A percentile compares a stretch with the other conserved stretches of the same genome.
These are phyloP conservation scores for Gossypium aridum DNA, from an alignment of 441 rosid species.

Conservation along the genomic window DNA sequence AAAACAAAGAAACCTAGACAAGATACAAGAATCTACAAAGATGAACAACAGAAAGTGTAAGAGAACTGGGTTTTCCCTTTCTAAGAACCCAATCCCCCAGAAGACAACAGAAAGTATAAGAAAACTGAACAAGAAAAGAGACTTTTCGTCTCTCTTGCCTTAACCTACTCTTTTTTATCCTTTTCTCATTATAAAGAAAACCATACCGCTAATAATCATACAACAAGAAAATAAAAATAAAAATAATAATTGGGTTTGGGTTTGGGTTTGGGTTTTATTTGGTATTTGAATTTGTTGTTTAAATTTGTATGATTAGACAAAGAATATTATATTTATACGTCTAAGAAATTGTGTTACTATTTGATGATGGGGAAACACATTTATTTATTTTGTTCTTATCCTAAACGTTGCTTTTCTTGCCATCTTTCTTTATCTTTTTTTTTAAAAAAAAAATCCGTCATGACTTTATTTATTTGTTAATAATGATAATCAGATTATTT, in stretches of 20 bases:
- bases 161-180: not conserved
- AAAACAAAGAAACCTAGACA: constrained; percentile 4
- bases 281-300: not conserved
- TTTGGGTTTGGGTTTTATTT: not conserved
- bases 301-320: not conserved
- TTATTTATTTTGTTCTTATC: not conserved
- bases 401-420: not conserved
- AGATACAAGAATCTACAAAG: not conserved
- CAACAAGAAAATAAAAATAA: no score
- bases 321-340: not conserved
- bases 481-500: no score
- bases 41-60: not conserved
- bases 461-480: no score
- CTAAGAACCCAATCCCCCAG: constrained; percentile 21
- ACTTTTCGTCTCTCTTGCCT: not conserved
- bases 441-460: not conserved
- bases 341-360: not conserved
- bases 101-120: not conserved
- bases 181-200: not conserved
- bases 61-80: constrained; percentile 8
- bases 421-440: not conserved
- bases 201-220: not conserved
- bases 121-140: not conserved
- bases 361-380: not conserved
- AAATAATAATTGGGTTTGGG: not conserved